These are phyloP conservation scores for Tuctoria greenei DNA, from an alignment of 176 grass and related monocot genomes.

Conservation along the genomic window DNA sequence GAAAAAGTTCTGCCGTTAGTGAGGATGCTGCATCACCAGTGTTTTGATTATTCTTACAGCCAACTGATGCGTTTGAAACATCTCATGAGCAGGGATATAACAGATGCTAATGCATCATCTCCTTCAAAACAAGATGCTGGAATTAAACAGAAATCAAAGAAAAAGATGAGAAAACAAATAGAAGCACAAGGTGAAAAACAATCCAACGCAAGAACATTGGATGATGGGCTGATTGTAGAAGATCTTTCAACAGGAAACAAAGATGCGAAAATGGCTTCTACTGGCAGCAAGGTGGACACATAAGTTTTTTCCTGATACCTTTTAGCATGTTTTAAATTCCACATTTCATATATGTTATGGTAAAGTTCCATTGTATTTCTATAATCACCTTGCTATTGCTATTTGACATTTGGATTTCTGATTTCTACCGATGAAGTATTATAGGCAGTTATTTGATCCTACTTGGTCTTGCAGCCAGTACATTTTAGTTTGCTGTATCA, in stretches of 20 bases:
- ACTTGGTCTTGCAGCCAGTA: background rate
- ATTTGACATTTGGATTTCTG: background rate
- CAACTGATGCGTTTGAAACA: conserved; percentile 5
- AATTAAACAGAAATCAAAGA: conserved; percentile 70
- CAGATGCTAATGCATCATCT: conserved; percentile 17
- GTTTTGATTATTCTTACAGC: background rate
- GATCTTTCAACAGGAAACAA: conserved; percentile 61
- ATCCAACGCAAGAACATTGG: conserved; percentile 57
- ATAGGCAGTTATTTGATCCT: background rate
- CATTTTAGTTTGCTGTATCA: background rate
- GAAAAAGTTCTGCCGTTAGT: conserved; percentile 37
- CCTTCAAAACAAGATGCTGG: conserved; percentile 37
- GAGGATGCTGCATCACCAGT: conserved; percentile 33
- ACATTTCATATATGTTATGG: conserved; percentile 11
- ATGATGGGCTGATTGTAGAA: conserved; percentile 74
- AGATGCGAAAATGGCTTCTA: conserved; percentile 70
- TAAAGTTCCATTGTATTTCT: background rate
- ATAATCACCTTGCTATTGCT: background rate
- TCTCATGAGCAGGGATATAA: conserved; percentile 40
- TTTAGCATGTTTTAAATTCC: conserved; percentile 20
- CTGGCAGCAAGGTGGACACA: conserved; percentile 59
- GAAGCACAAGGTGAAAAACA: conserved; percentile 40
- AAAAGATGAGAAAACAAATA: conserved; percentile 33
- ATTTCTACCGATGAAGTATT: background rate
- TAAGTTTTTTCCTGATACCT: background rate